Conservation (phyloP, 2,329 filamentous ascomycete species). For the Penicillium sp. region DNA sequence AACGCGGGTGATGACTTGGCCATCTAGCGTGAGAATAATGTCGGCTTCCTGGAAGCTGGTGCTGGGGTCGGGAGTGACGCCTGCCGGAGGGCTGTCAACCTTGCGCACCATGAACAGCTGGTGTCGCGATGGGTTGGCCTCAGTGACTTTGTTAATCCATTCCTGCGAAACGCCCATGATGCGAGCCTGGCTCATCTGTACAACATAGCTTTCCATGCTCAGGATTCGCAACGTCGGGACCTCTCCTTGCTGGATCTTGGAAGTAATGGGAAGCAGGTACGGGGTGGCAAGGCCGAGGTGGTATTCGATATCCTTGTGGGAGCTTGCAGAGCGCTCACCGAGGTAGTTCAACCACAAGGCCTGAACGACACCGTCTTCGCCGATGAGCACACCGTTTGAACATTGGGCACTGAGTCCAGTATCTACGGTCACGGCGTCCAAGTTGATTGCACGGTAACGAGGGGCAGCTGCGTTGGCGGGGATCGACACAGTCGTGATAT, state of each 20-base stretch:
- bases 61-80: constrained; percentile 34
- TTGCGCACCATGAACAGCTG: constrained; percentile 98
- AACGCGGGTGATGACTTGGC: constrained; percentile 82
- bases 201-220: constrained; percentile 85
- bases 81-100: constrained; percentile 55
- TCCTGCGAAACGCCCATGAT: constrained; percentile 95
- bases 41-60: constrained; percentile 76
- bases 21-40: constrained; percentile 82
- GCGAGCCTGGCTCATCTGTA: constrained; percentile 92
- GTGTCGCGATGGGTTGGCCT: constrained; percentile 81
- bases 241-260: constrained; percentile 70
- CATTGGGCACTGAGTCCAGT: constrained; percentile 85
- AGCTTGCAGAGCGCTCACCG: constrained; percentile 70
- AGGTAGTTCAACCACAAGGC: constrained; percentile 95
- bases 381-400: constrained; percentile 83
- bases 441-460: constrained; percentile 85
- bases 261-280: constrained; percentile 77
- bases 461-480: constrained; percentile 87
- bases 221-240: constrained; percentile 79
- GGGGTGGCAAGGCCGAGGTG: constrained; percentile 86
- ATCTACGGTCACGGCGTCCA: constrained; percentile 94
- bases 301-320: constrained; percentile 86
- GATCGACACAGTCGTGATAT: constrained; percentile 93
- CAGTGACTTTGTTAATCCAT: constrained; percentile 84
- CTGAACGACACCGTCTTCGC: constrained; percentile 83